Evolutionary conservation across 306 rosid species (phyloP), one percentile per base, ranked within the genome.

Genomic region (Casuarina cunninghamiana): DNA sequence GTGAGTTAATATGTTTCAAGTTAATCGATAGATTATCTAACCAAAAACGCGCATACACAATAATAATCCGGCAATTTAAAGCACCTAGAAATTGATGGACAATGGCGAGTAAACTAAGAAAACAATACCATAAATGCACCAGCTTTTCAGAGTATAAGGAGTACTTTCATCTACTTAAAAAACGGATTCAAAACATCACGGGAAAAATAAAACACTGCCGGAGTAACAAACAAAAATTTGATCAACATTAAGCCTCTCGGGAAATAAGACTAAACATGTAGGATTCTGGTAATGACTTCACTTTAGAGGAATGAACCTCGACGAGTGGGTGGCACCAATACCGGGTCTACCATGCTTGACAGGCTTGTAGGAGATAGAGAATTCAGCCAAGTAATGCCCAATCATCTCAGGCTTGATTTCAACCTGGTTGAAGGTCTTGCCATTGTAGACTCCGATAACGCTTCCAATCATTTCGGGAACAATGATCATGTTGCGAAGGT

Each of bases 251-350:
- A 58, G 63, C 35, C 76, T 87, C 77, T 67, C 37, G 51, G 53
- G 76, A 63, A 54, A 77, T 73, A 55, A 78, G 53, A 71, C 78
- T 72, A 84, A 49, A 72, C 12, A 45, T 50, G 65, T 13, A 55
- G 75, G 73, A 74, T 32, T 80, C 82, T 26, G 61, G 67, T 10
- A 73, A 42, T 3, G 67, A 61, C 45, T 37, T 94, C 94, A 94
- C 93, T 94, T 94, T 4, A 94, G 97, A 74, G 98, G 98, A 80
- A 94, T 94, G 69, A 94, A 94, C 94, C 98, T 92, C 10, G 98
- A 94, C 0, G 98, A 94, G 87, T 94, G 98, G 69, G 98, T 94
- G 72, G 98, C 98, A 85, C 98, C 98, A 82, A 94, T 94, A 89
- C 98, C 97, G 17, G 98, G 98, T 69, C 97, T 89, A 71, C 97